These are phyloP conservation scores for Kluyveromyces sp. DNA, from an alignment of 1,139 yeast species.

Conservation along the genomic window DNA sequence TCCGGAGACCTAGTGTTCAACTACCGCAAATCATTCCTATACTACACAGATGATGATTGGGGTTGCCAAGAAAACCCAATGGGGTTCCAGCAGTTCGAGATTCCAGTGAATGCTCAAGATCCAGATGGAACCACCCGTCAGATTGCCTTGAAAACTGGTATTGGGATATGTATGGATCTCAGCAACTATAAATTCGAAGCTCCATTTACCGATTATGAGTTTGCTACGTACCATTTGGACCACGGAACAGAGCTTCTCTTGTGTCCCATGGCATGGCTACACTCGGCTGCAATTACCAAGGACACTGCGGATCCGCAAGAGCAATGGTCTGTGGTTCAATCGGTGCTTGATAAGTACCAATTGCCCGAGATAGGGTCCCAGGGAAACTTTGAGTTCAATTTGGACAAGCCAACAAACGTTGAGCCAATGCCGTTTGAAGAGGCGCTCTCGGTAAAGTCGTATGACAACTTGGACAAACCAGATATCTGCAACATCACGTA, in stretches of 20 bases:
- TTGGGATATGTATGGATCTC: slow-evolving; percentile 95
- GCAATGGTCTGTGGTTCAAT: slow-evolving; percentile 12
- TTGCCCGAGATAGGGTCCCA: slow-evolving; percentile 23
- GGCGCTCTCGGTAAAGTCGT: slow-evolving; percentile 10
- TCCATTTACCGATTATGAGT: slow-evolving; percentile 69
- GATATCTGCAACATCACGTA: slow-evolving; percentile 40
- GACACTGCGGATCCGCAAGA: slow-evolving; percentile 12
- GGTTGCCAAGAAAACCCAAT: slow-evolving; percentile 67
- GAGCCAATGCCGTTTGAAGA: slow-evolving; percentile 12
- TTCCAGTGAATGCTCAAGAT: slow-evolving; percentile 15
- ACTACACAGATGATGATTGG: slow-evolving; percentile 75
- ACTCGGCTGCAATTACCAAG: slow-evolving; percentile 36
- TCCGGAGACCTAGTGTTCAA: slow-evolving; percentile 53
- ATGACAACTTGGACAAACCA: slow-evolving; percentile 28
- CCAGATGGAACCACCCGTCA: slow-evolving; percentile 14
- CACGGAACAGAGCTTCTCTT: slow-evolving; percentile 49
- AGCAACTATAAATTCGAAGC: slow-evolving; percentile 82
- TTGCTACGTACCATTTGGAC: slow-evolving; percentile 46
- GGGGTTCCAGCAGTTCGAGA: slow-evolving; percentile 37
- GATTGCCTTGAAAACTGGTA: slow-evolving; percentile 37
- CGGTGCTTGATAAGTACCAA: slow-evolving; percentile 11
- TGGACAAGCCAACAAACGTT: slow-evolving; percentile 9
- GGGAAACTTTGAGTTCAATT: slow-evolving; percentile 18
- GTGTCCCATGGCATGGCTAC: slow-evolving; percentile 88
- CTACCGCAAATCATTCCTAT: slow-evolving; percentile 72